Evolutionary conservation across 306 rosid genomes (phyloP).

Genomic region (Calophaca sinica): DNA sequence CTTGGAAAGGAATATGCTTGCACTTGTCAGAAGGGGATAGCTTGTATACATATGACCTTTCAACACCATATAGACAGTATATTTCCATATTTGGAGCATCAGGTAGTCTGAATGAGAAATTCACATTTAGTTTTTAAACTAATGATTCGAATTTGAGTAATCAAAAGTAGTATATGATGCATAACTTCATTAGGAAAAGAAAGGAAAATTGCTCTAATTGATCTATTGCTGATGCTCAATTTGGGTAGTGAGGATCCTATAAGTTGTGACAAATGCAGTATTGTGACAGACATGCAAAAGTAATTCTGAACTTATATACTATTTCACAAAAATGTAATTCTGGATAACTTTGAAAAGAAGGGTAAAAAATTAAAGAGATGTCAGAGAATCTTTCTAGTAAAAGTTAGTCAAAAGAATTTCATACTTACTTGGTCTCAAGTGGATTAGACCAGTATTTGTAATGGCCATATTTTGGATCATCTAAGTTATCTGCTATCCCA

Average conservation of each 20-base stretch:
- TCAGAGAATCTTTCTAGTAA: neutral
- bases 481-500: conserved; percentile 80
- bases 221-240: conserved; percentile 11
- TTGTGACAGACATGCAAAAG: conserved; percentile 6
- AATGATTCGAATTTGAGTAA: neutral
- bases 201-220: neutral
- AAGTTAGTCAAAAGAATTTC: neutral
- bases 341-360: neutral
- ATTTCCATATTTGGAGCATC: conserved; percentile 82
- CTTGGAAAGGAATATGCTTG: conserved; percentile 64
- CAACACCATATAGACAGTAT: conserved; percentile 76
- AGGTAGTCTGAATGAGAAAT: conserved; percentile 62
- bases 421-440: conserved; percentile 77
- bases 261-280: neutral
- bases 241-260: neutral
- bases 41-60: conserved; percentile 65
- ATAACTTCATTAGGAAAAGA: conserved; percentile 16
- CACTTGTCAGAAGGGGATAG: conserved; percentile 56
- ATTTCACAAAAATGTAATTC: neutral
- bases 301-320: neutral
- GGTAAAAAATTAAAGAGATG: neutral
- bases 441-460: conserved; percentile 91
- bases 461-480: conserved; percentile 72
- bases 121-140: conserved; percentile 21
- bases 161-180: conserved; percentile 1